Evolutionary conservation across 2,329 filamentous ascomycete genomes (phyloP).

Genomic region (Geosmithia putterillii): DNA sequence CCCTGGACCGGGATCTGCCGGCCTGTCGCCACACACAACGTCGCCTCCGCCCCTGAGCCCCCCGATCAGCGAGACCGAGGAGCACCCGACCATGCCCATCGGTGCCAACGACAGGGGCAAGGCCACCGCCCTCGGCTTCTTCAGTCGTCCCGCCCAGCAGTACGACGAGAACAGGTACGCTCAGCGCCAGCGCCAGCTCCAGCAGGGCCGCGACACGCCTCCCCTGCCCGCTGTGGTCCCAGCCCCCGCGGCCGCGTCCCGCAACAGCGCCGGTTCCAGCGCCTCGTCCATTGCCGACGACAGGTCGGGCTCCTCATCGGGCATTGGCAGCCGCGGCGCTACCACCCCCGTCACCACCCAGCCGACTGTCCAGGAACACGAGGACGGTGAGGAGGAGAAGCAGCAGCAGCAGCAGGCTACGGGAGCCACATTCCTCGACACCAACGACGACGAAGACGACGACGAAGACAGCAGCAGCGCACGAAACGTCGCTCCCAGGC

Average conservation of each 20-base stretch:
- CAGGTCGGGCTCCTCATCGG: slow-evolving; percentile 36
- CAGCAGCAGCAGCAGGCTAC: slow-evolving; percentile 7
- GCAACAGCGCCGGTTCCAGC: slow-evolving; percentile 31
- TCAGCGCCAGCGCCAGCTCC: slow-evolving; percentile 70
- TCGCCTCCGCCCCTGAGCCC: slow-evolving; percentile 28
- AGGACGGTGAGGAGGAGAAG: not conserved
- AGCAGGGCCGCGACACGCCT: slow-evolving; percentile 58
- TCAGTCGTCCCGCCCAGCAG: slow-evolving; percentile 58
- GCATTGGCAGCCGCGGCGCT: slow-evolving; percentile 22
- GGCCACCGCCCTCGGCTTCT: slow-evolving; percentile 54
- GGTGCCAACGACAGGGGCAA: slow-evolving; percentile 70
- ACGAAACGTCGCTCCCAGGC: not conserved
- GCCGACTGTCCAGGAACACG: slow-evolving; percentile 16
- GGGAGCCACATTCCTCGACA: slow-evolving; percentile 28
- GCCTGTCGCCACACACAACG: slow-evolving; percentile 16
- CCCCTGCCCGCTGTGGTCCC: no score
- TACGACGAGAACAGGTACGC: slow-evolving; percentile 82
- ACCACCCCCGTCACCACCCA: slow-evolving; percentile 11
- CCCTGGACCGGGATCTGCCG: slow-evolving; percentile 12
- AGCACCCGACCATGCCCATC: slow-evolving; percentile 51
- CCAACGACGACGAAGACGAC: slow-evolving; percentile 25
- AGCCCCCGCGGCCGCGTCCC: slow-evolving; percentile 16
- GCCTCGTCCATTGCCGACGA: slow-evolving; percentile 20
- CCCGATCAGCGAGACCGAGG: slow-evolving; percentile 59
- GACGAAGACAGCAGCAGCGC: slow-evolving; percentile 1